Base-by-base conservation (phyloP, 768 basidiomycete species). In the Mycena chlorophos region DNA sequence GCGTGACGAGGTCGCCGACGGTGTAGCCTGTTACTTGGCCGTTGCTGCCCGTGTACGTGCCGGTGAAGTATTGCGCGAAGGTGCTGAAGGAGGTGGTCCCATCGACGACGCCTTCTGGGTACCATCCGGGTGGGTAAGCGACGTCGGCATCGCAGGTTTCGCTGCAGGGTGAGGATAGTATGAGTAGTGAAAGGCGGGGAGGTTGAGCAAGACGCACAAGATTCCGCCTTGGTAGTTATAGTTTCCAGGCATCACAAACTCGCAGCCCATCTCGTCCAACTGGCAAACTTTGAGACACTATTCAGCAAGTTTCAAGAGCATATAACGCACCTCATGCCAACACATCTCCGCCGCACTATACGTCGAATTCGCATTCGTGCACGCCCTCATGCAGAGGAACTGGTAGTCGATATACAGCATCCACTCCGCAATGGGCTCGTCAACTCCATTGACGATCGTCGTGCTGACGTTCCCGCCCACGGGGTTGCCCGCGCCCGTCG, bases 71-170 rank as follows among this genome's bases (percentile, higher is more conserved):
- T 55, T 78, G 76, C 8, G 74, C 75, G 47, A 77, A 78, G n/a
- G 71, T 74, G 12, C 75, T 76, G 66, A 75, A 78, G 12, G 62
- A 56, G 1, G 76, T 72, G 0, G 69, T 69, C 31, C 74, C 75
- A 43, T 64, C 67, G 40, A 69, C 68, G 3, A 71, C 71, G 40
- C 69, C 71, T 17, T 71, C 72, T 46, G 75, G 74, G 61, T 76
- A 76, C 73, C 74, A 75, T 45, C 76, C 76, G 30, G 76, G 76
- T 10, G 76, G 76, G 51, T 77, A 77, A 10, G 75, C 76, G 49
- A 74, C 71, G 30, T 77, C 75, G 6, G 75, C 76, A 6, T 78
- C 75, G 42, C 76, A 76, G 27, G 69, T 70, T 58, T 76, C 72
- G 50, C 75, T 75, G 39, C 3, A 20, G 28, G 17, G 10, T 48